A percentile compares a stretch with the other conserved stretches of the same genome.
These are phyloP conservation scores for Puccinellia tenuiflora DNA, from an alignment of 176 grass and related monocot genomes.

Conservation along the genomic window DNA sequence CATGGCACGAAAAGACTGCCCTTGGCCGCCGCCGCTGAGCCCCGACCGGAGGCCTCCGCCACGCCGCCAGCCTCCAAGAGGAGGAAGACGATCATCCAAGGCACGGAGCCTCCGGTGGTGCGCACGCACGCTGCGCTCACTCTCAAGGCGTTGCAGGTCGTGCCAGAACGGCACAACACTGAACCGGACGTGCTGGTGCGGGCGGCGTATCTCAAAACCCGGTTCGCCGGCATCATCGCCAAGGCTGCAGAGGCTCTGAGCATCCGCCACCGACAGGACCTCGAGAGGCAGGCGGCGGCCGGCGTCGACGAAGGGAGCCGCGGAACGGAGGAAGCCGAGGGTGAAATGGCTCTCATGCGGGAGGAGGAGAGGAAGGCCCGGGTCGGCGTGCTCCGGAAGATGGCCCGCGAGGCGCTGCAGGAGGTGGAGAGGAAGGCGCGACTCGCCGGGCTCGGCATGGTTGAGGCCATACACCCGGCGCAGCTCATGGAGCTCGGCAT, in stretches of 20 bases:
- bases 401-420: neutral
- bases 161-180: neutral
- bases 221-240: conserved; percentile 7
- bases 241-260: neutral
- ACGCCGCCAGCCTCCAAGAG: neutral
- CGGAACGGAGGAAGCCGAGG: neutral
- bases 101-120: neutral
- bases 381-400: neutral
- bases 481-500: conserved; percentile 20
- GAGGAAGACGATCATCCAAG: neutral
- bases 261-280: neutral
- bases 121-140: neutral
- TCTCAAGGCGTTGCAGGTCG: neutral
- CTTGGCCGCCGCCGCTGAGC: neutral
- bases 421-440: neutral
- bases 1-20: neutral
- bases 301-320: neutral
- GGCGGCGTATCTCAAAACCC: neutral
- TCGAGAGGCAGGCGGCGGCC: neutral
- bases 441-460: neutral
- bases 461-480: neutral
- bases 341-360: neutral
- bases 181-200: neutral
- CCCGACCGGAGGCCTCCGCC: neutral
- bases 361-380: neutral